Evolutionary conservation across 768 basidiomycete species (phyloP).

Genomic region (Leccinellum luteum): DNA sequence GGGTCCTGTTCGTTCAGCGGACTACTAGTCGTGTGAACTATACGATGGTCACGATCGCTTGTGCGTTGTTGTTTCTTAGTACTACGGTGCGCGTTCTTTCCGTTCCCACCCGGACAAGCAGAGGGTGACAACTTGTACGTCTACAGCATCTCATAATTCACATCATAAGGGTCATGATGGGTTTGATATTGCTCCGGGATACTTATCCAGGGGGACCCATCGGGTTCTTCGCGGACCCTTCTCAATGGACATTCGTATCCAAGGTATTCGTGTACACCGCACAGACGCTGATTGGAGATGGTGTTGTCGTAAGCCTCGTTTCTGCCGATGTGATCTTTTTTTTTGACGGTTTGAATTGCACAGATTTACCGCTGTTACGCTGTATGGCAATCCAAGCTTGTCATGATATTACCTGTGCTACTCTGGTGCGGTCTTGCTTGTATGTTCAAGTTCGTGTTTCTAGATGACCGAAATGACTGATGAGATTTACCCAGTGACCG

Average conservation of each 20-base stretch:
- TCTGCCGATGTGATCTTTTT: no score
- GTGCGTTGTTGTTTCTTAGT: neutral
- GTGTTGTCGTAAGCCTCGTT: neutral
- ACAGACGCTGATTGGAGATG: neutral
- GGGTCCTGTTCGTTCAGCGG: neutral
- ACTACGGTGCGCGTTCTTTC: neutral
- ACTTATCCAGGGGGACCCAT: neutral
- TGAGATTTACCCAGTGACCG: constrained; percentile 8
- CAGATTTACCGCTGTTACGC: neutral
- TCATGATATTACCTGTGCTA: neutral
- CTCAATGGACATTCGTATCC: neutral
- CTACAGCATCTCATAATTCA: neutral
- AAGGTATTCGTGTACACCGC: neutral
- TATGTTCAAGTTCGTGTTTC: neutral
- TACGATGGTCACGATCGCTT: neutral
- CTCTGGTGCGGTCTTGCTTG: neutral
- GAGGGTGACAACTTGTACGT: neutral
- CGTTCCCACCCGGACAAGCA: no score
- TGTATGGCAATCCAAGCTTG: neutral
- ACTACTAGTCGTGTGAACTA: neutral
- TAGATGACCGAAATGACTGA: neutral
- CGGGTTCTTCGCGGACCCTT: neutral
- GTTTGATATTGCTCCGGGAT: neutral
- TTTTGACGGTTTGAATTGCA: neutral
- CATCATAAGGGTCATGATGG: neutral